A percentile compares a stretch with the other conserved stretches of the same genome.
Conservation (phyloP, 345 rosid genomes). For the Euclidium syriacum region DNA sequence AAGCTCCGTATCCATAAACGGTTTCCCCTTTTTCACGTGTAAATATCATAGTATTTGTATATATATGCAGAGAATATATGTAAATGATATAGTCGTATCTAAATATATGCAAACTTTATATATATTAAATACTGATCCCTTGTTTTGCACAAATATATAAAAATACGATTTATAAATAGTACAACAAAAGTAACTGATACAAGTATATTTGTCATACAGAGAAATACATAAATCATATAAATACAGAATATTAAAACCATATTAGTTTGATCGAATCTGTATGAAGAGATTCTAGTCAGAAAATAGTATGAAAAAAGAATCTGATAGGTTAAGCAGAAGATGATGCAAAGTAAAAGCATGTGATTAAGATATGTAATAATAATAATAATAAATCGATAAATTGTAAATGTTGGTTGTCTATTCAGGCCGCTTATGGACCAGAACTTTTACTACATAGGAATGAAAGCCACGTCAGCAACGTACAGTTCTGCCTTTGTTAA, state of each 20-base stretch:
- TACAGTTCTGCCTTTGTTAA: constrained; percentile 64
- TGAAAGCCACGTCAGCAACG: constrained; percentile 87
- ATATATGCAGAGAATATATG: not conserved
- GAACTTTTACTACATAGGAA: constrained; percentile 71
- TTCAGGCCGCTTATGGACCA: constrained; percentile 89
- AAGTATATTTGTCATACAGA: too few relatives aligned
- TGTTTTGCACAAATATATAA: too few relatives aligned
- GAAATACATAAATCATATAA: not conserved
- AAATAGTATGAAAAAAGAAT: not conserved
- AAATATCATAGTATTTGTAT: not conserved
- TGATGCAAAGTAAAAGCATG: constrained; percentile 19
- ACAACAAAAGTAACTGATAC: too few relatives aligned
- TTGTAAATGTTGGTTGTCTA: constrained; percentile 9
- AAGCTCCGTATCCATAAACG: constrained; percentile 24
- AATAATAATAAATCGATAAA: not conserved
- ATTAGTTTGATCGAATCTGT: not conserved
- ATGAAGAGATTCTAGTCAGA: constrained; percentile 4
- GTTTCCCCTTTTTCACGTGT: not conserved
- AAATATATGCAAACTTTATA: not conserved
- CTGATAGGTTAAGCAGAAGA: not conserved
- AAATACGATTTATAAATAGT: not conserved
- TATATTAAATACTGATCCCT: too few relatives aligned
- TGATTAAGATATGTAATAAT: not conserved
- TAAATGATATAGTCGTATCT: not conserved
- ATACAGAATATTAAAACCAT: not conserved